Conservation (phyloP, 257 asterid genomes). For the Rauvolfia tetraphylla region DNA sequence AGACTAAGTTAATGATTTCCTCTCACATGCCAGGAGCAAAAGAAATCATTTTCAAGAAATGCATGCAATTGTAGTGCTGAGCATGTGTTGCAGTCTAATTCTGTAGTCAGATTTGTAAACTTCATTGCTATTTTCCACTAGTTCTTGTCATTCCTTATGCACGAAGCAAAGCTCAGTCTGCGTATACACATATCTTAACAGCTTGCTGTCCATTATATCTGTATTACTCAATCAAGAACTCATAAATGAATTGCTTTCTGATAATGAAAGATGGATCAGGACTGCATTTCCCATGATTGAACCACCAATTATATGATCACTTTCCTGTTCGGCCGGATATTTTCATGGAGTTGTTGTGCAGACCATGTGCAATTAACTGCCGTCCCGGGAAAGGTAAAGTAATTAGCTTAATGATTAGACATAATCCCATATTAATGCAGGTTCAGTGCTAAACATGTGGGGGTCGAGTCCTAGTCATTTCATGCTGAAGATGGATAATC, state of each 20-base stretch:
- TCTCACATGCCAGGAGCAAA: slow-evolving; percentile 1
- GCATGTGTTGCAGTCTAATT: slow-evolving; percentile 4
- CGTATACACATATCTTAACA: neutral
- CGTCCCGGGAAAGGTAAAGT: neutral
- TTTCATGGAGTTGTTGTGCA: neutral
- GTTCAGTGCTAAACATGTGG: slow-evolving; percentile 9
- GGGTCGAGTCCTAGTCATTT: neutral
- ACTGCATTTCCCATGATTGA: neutral
- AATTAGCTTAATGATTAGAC: slow-evolving; percentile 4
- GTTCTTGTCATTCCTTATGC: neutral
- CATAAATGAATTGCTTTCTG: neutral
- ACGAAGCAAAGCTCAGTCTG: neutral
- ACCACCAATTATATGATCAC: neutral
- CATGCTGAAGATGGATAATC: neutral
- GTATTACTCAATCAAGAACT: neutral
- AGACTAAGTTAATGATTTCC: neutral
- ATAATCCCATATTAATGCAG: neutral
- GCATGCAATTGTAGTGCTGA: neutral
- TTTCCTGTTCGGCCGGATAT: neutral
- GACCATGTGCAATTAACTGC: slow-evolving; percentile 10
- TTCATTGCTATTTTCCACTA: neutral
- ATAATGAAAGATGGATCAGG: no score
- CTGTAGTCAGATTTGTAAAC: neutral
- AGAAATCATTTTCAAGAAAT: neutral
- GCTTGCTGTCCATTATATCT: neutral